Evolutionary conservation across 2,329 filamentous ascomycete species (phyloP), one percentile per base, ranked within the genome.

Genomic region (Diaporthe helianthi): DNA sequence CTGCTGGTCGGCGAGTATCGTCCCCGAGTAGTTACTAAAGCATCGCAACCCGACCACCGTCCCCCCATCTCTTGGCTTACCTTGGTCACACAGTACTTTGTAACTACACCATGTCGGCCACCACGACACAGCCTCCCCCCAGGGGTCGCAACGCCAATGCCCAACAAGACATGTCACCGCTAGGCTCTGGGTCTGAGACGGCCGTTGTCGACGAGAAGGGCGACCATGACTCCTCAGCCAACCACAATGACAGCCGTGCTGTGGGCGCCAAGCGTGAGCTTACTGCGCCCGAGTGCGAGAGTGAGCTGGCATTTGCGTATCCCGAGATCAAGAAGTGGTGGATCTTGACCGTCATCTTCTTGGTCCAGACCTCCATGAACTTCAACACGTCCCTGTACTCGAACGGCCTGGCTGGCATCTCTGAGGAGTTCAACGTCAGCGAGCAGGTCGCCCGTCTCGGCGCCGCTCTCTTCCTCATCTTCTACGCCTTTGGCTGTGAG

Each of bases 401-500:
- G 26, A 92, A 92, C 73, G 91, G 87, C 55, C 81, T 92, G 33
- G 76, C 77, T 1, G 90, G 90, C 29, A 92, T 93, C 63, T 82
- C 86, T 0, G 82, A 89, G 24, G 85, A 93, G 71, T 96, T 92
- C 73, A 73, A 80, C 55, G 89, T 95, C 71, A 91, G 89, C 71
- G 81, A 82, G 33, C 91, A 93, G 78, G 88, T 86, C 4, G 92
- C 90, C 5, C 87, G 92, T 67, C 86, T 88, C 68, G 93, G 93
- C 76, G 91, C 92, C 70, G 90, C 92, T 81, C 87, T 94, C 72
- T 96, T 95, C 81, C 81, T 97, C 47, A 85, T 96, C 63, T 79
- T 90, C 2, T 96, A 97, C 78, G 93, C 92, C 46, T 94, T 96
- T 77, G 93, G 93, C 44, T 96, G 93, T 78, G 93, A 96, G 79